A percentile compares a stretch with the other conserved stretches of the same genome.
phyloP scores from a whole-genome alignment of 495 filamentous ascomycete species.

The Penicillium diatomitis region DNA sequence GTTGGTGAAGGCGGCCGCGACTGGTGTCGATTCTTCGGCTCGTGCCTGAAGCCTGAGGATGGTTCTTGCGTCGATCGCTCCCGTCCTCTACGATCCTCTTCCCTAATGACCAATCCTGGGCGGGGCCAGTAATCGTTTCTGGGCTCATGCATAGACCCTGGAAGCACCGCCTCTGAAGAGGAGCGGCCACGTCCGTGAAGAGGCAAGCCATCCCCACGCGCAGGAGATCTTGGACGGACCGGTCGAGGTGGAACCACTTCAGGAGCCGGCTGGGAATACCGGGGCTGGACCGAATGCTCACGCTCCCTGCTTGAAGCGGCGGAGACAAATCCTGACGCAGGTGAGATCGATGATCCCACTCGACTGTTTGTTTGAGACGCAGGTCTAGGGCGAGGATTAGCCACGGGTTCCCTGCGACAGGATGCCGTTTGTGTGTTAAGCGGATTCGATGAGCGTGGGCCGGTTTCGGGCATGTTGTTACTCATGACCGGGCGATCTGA shows the following conservation, averaged over 20 bases:
- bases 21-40: background rate
- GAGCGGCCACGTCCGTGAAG: background rate
- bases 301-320: slow-evolving; percentile 7
- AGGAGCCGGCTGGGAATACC: background rate
- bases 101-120: background rate
- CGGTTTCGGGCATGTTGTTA: slow-evolving; percentile 9
- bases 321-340: slow-evolving; percentile 3
- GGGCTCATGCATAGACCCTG: background rate
- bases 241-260: background rate
- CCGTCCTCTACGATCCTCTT: background rate
- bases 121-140: background rate
- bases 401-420: slow-evolving; percentile 11
- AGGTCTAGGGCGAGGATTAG: slow-evolving; percentile 7
- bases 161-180: background rate
- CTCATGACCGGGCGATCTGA: slow-evolving; percentile 4
- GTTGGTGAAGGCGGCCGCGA: slow-evolving; percentile 1
- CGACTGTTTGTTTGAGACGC: background rate
- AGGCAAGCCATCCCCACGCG: background rate
- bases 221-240: background rate
- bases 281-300: slow-evolving; percentile 3
- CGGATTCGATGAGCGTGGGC: slow-evolving; percentile 27
- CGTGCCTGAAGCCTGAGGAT: background rate
- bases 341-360: background rate
- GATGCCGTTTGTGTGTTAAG: slow-evolving; percentile 30
- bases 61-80: background rate